Conservation (phyloP, 345 rosid species). For the Hevea brasiliensis region DNA sequence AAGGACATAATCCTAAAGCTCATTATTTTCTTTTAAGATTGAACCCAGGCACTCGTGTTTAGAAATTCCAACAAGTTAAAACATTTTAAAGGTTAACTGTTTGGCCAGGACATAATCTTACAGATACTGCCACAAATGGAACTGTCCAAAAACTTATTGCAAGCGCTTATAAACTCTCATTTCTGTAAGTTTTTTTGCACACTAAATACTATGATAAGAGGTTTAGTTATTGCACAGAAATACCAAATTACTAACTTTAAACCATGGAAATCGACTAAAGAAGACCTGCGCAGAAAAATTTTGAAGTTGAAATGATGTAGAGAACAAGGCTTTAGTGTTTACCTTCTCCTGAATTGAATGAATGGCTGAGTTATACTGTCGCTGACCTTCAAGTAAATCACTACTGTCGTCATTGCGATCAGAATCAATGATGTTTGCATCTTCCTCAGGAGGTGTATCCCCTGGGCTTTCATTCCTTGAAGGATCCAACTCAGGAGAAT, state of each 20-base stretch:
- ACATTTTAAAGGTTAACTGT: not conserved
- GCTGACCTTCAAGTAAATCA: constrained; percentile 94
- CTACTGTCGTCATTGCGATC: constrained; percentile 75
- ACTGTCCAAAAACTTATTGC: not conserved
- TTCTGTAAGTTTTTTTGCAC: not conserved
- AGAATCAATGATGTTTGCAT: constrained; percentile 58
- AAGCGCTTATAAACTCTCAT: not conserved
- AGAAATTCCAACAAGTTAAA: not conserved
- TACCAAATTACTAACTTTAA: not conserved
- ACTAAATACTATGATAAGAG: not conserved
- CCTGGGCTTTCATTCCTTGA: constrained; percentile 62
- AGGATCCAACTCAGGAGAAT: constrained; percentile 67
- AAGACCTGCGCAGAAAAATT: not conserved
- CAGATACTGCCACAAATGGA: not conserved
- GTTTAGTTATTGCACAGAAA: constrained; percentile 8
- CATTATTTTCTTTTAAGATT: not conserved
- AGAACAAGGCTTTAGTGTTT: constrained; percentile 25
- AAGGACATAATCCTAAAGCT: not conserved
- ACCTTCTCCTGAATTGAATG: constrained; percentile 96
- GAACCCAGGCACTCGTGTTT: not conserved
- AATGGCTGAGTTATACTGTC: constrained; percentile 93
- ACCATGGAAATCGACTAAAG: not conserved
- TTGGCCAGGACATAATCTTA: not conserved
- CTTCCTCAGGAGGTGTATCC: constrained; percentile 64
- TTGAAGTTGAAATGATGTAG: not conserved